Evolutionary conservation across 345 rosid genomes (phyloP).

Genomic region (Diplotaxis tenuifolia): DNA sequence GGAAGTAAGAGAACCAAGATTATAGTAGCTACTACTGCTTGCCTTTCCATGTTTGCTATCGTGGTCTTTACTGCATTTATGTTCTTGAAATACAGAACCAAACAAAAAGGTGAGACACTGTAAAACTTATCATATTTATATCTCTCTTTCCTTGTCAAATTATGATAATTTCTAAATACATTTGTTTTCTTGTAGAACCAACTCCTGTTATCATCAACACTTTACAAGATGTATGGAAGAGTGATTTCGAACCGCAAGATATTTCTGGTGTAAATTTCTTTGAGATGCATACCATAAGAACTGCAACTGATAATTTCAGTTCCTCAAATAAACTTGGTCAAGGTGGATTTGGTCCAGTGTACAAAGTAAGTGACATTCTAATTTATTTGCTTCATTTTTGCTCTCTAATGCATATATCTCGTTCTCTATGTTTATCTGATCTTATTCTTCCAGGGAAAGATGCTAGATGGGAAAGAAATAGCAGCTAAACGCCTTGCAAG

Average conservation of each 20-base stretch:
- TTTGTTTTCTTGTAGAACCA: constrained; percentile 2
- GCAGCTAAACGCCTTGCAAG: constrained; percentile 53
- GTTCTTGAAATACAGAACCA: constrained; percentile 17
- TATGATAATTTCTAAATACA: no score
- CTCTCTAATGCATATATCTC: not conserved
- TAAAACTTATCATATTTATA: no score
- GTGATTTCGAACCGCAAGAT: constrained; percentile 1
- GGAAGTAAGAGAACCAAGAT: constrained; percentile 17
- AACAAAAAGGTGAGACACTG: constrained; percentile 20
- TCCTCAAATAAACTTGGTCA: constrained; percentile 38
- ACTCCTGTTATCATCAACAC: not conserved
- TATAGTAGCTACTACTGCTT: constrained; percentile 10
- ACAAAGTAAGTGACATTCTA: constrained; percentile 27
- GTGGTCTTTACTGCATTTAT: constrained; percentile 11
- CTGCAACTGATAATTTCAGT: constrained; percentile 34
- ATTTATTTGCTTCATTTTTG: not conserved
- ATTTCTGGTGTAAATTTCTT: constrained; percentile 25
- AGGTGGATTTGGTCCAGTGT: constrained; percentile 43
- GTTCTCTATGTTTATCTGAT: not conserved
- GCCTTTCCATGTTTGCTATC: constrained; percentile 17
- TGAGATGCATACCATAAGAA: constrained; percentile 26
- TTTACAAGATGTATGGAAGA: constrained; percentile 18
- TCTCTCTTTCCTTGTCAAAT: no score
- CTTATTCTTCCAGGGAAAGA: constrained; percentile 37
- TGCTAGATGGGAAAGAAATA: constrained; percentile 46